A percentile compares a stretch with the other conserved stretches of the same genome.
Evolutionary conservation across 2,329 filamentous ascomycete genomes (phyloP).

Genomic region (Fusarium begoniae): DNA sequence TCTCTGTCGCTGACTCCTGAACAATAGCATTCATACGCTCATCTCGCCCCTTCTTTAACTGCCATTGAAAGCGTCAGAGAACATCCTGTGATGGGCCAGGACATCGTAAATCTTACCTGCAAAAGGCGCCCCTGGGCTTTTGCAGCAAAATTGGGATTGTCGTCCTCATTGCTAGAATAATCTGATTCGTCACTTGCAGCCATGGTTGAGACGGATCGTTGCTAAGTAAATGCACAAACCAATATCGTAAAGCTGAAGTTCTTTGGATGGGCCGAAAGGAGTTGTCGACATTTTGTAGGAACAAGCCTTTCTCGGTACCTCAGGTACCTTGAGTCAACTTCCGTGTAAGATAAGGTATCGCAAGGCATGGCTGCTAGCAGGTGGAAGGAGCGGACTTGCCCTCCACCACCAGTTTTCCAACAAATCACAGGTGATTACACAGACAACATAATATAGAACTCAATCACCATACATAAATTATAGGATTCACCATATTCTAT

Average conservation of each 20-base stretch:
- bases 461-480: slow-evolving; percentile 9
- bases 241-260: background rate
- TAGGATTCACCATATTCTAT: slow-evolving; percentile 15
- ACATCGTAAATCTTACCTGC: slow-evolving; percentile 23
- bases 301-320: background rate
- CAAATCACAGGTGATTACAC: background rate
- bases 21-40: slow-evolving; percentile 38
- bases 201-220: slow-evolving; percentile 12
- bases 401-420: background rate
- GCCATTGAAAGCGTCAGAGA: background rate
- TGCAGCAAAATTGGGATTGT: slow-evolving; percentile 37
- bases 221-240: background rate
- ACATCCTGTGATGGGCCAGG: too few relatives aligned
- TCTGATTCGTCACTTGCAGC: slow-evolving; percentile 20
- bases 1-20: slow-evolving; percentile 34
- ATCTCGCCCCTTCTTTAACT: slow-evolving; percentile 47
- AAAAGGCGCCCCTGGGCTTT: slow-evolving; percentile 43
- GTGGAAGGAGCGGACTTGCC: slow-evolving; percentile 12
- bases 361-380: background rate
- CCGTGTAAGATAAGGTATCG: too few relatives aligned
- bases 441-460: background rate
- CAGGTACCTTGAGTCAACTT: background rate
- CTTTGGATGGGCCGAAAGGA: background rate
- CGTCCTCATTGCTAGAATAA: slow-evolving; percentile 29
- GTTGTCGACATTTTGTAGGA: background rate